Conservation (phyloP, 2,329 filamentous ascomycete species). For the Macrophomina phaseolina region DNA sequence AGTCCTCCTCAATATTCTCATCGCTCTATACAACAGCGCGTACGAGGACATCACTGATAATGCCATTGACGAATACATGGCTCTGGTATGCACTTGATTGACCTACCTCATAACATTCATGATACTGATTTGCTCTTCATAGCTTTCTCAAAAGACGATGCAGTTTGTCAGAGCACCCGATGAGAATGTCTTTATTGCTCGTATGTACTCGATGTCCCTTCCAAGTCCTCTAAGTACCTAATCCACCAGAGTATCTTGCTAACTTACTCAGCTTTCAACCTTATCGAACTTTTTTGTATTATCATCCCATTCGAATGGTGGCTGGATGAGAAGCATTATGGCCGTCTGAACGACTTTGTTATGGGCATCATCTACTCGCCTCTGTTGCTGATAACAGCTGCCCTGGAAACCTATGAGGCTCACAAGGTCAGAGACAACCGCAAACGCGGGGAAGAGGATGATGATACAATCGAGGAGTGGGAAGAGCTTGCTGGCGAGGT, state of each 20-base stretch:
- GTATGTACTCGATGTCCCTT: slow-evolving; percentile 34
- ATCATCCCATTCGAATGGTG: slow-evolving; percentile 92
- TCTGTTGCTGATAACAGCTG: slow-evolving; percentile 77
- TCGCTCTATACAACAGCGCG: slow-evolving; percentile 94
- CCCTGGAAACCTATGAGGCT: slow-evolving; percentile 54
- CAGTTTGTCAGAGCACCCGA: slow-evolving; percentile 96
- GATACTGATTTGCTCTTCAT: background rate
- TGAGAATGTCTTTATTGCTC: slow-evolving; percentile 97
- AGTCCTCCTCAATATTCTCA: slow-evolving; percentile 91
- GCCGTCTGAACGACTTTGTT: slow-evolving; percentile 82
- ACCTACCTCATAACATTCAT: background rate
- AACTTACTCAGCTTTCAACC: slow-evolving; percentile 68
- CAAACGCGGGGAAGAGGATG: slow-evolving; percentile 81
- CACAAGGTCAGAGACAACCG: slow-evolving; percentile 74
- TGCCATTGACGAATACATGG: slow-evolving; percentile 93
- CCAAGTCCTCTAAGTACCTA: slow-evolving; percentile 33
- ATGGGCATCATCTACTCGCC: slow-evolving; percentile 89
- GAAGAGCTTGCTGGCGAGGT: slow-evolving; percentile 76
- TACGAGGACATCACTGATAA: slow-evolving; percentile 95
- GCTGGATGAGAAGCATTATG: slow-evolving; percentile 76
- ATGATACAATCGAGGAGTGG: slow-evolving; percentile 91
- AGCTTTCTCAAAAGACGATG: slow-evolving; percentile 77
- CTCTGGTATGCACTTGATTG: slow-evolving; percentile 54
- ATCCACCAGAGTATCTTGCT: background rate
- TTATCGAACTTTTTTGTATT: slow-evolving; percentile 83